Base-by-base conservation (phyloP, 768 basidiomycete species). In the Sporobolomyces pararoseus region DNA sequence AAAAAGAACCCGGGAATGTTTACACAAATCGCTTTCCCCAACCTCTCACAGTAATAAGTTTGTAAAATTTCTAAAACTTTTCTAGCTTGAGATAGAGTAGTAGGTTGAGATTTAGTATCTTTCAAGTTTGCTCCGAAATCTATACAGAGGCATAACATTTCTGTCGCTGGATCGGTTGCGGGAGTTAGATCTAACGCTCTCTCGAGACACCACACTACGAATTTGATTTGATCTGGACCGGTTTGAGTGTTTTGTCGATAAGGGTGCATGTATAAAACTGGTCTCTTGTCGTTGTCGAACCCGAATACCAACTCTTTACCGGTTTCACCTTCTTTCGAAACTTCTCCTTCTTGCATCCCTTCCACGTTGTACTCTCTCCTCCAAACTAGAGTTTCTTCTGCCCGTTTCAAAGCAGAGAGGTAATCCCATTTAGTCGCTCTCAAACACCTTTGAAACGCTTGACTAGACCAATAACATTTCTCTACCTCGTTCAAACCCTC, bases 251-350 rank as follows among this genome's bases (percentile, higher is more conserved):
- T 93, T 78, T 93, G 91, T 27, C 85, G 85, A 76, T 82, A 83
- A 3, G 85, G 86, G 50, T 80, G 80, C 82, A 74, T 74, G 63
- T 74, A 74, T 2, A 71, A 50, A 14, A 76, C 70, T 2, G 70
- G 71, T 2, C 66, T 82, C 17, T 87, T 83, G 27, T 79, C 79
- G 10, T 79, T 79, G 78, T 92, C 90, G 77, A 85, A 91, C 7
- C 91, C 92, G 73, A 88, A 89, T 23, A 87, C 71, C 57, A 92
- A 81, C 77, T 86, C 84, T 80, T 95, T 94, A 37, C 92, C 92
- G 6, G 91, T 94, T 55, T 88, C 71, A 13, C 66, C 89, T 81
- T 94, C 91, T 23, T 86, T 85, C 73, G 89, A 87, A 71, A 95
- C 85, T 69, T 84, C 81, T 0, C 84, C 82, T 4, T 87, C 79